Evolutionary conservation across 1,139 yeast species (phyloP).

Genomic region (Suhomyces anneliseae): DNA sequence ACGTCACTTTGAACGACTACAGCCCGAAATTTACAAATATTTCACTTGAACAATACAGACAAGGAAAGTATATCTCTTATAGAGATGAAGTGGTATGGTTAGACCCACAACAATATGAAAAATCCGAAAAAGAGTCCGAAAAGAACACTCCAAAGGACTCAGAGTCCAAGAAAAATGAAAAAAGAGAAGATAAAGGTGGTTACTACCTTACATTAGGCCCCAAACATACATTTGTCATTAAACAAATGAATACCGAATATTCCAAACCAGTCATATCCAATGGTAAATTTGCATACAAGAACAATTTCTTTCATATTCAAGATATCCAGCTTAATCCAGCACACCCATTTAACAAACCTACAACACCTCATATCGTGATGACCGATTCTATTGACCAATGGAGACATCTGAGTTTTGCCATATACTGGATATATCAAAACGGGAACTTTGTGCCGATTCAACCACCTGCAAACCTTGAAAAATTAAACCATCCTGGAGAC

Average conservation of each 20-base stretch:
- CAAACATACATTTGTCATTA: conserved; percentile 19
- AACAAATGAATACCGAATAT: conserved; percentile 22
- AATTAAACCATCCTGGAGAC: conserved; percentile 17
- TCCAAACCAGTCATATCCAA: conserved; percentile 21
- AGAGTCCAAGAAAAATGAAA: neutral
- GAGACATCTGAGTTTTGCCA: conserved; percentile 73
- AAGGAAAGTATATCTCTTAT: conserved; percentile 25
- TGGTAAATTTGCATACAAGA: conserved; percentile 32
- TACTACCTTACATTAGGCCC: conserved; percentile 28
- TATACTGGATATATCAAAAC: conserved; percentile 55
- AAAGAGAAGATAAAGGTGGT: conserved; percentile 23
- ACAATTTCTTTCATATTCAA: conserved; percentile 33
- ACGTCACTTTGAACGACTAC: conserved; percentile 36
- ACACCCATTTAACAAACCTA: conserved; percentile 26
- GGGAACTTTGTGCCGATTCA: conserved; percentile 43
- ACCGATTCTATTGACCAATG: conserved; percentile 45
- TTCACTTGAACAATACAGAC: conserved; percentile 28
- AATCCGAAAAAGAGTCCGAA: neutral
- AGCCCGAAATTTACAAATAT: conserved; percentile 28
- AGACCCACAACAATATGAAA: conserved; percentile 32
- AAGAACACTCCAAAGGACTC: no score
- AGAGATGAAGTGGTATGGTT: conserved; percentile 32
- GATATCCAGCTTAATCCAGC: conserved; percentile 37
- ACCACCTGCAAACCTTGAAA: conserved; percentile 14
- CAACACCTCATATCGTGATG: conserved; percentile 33